phyloP scores from a whole-genome alignment of 2,329 filamentous ascomycete genomes.

The Purpureocillium lavendulum region DNA sequence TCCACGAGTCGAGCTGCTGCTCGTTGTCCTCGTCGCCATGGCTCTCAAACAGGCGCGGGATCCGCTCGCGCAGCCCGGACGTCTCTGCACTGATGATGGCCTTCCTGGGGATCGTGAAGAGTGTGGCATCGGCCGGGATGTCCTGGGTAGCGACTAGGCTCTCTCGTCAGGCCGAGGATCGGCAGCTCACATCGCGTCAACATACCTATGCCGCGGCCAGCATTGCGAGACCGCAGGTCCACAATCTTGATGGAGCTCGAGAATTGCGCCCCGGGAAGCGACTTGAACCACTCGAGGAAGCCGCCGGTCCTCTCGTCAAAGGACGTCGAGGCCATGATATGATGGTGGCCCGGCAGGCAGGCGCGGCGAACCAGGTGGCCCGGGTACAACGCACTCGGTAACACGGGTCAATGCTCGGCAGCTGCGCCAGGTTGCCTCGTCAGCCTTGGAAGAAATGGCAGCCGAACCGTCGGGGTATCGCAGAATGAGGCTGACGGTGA shows the following conservation, averaged over 20 bases:
- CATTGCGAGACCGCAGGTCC: constrained; percentile 40
- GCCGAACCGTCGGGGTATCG: neutral
- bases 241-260: constrained; percentile 42
- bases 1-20: constrained; percentile 42
- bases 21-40: constrained; percentile 24
- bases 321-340: constrained; percentile 10
- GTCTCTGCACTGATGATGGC: constrained; percentile 66
- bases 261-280: constrained; percentile 43
- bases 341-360: neutral
- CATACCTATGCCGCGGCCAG: constrained; percentile 48
- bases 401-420: neutral
- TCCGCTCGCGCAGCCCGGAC: constrained; percentile 53
- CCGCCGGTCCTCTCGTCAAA: constrained; percentile 34
- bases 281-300: constrained; percentile 47
- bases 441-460: neutral
- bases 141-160: constrained; percentile 57
- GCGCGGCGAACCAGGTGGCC: no score
- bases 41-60: constrained; percentile 44
- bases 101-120: constrained; percentile 71
- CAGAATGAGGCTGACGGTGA: neutral
- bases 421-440: neutral
- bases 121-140: constrained; percentile 64
- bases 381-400: neutral
- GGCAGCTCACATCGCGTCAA: neutral
- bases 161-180: constrained; percentile 3